Evolutionary conservation across 2,329 filamentous ascomycete genomes (phyloP), one percentile per base, ranked within the genome.

Genomic region (Trichoderma pleuroti): DNA sequence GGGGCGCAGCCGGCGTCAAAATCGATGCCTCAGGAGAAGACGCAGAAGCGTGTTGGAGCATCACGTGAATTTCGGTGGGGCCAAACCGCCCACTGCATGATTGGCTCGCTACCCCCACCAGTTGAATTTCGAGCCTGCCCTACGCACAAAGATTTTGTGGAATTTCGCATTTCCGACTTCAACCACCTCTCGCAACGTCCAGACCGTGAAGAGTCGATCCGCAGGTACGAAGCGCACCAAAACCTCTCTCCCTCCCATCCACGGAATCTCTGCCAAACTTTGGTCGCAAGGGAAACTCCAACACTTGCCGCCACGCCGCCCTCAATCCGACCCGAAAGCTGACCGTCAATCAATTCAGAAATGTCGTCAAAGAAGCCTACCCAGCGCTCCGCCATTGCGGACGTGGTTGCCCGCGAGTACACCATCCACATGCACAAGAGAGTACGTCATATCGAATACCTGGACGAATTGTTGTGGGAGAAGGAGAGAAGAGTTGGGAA

Each of bases 371-470:
- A 81, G 80, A 82, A 81, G 79, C 76, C 79, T 75, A 74, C 79
- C 75, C 82, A 89, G 86, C 93, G 94, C 84, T 97, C 93, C 86
- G 97, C 97, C 88, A 97, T 99, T 86, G 91, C 93, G 86, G 95
- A 99, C 87, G 97, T 99, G 83, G 95, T 99, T 85, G 92, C 96
- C 81, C 93, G 96, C 90, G 97, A 99, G 90, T 99, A 99, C 91
- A 99, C 96, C 86, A 98, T 99, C 88, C 95, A 99, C 91, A 88
- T 99, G 81, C 96, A 99, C 93, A 98, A 97, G 93, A 92, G 95
- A 76, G 81, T 82, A 82, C 71, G 80, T 82, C 73, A 18, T 59
- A 52, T 68, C 73, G 62, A 63, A 70, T 61, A 26, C 70, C 71
- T 73, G 66, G 54, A 56, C 52, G 34, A 42, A 39, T 59, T 21